Evolutionary conservation across 2,329 filamentous ascomycete genomes (phyloP).

Genomic region (Fusarium nematophilum): DNA sequence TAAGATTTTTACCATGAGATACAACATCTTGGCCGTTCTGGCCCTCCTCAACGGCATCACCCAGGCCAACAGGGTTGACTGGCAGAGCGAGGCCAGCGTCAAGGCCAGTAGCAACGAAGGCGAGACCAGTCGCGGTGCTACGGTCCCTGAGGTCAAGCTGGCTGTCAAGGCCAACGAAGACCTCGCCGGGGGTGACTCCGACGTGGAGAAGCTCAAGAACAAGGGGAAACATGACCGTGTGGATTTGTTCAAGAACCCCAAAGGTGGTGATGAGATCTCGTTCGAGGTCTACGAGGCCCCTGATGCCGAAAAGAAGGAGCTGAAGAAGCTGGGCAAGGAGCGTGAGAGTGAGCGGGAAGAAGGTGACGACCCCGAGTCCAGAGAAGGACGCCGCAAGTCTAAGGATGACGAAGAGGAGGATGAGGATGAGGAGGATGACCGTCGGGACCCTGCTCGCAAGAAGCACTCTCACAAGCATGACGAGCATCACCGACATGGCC

Average conservation of each 20-base stretch:
- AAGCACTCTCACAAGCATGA: neutral
- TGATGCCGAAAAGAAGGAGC: neutral
- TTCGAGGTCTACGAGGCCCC: conserved; percentile 3
- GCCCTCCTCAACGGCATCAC: conserved; percentile 37
- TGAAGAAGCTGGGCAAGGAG: neutral
- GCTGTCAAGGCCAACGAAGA: neutral
- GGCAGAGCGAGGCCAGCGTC: conserved; percentile 10
- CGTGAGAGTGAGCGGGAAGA: neutral
- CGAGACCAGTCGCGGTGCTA: neutral
- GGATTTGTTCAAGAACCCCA: conserved; percentile 3
- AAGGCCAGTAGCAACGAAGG: conserved; percentile 5
- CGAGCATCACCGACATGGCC: neutral
- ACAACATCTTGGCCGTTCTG: conserved; percentile 39
- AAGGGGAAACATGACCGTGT: conserved; percentile 12
- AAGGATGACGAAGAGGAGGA: conserved; percentile 5
- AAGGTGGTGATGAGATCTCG: neutral
- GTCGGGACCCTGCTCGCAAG: conserved; percentile 1
- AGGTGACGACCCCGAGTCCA: too few relatives aligned
- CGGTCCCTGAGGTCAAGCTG: conserved; percentile 1
- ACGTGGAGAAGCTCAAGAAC: conserved; percentile 3
- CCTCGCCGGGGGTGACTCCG: neutral
- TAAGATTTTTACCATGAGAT: conserved; percentile 35
- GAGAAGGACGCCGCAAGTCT: neutral
- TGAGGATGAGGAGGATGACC: neutral
- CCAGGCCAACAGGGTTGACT: conserved; percentile 29